Evolutionary conservation across 139 green algal species (phyloP), one percentile per base, ranked within the genome.

Genomic region (Haematococcus lacustris): DNA sequence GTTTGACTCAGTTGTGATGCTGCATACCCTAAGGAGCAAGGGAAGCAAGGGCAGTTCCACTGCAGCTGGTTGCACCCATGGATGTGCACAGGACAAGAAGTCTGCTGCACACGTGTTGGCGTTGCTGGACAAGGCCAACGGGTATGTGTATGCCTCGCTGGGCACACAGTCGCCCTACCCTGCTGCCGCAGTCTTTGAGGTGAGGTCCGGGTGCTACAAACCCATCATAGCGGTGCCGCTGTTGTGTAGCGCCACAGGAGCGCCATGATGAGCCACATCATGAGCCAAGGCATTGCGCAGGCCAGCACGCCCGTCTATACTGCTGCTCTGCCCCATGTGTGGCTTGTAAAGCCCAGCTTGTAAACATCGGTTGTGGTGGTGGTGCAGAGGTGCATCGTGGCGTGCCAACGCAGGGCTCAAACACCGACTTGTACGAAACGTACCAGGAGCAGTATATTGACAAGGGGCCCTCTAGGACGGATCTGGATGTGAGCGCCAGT

Each of bases 111-210:
- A 70, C 37, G 30, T 79, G 3, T 60, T 93, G 60, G 71, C 70
- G 0, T 73, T 87, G 1, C 78, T 85, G 1, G 91, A 97, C 77
- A 96, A 94, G 70, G 80, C 86, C 41, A 93, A 91, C 71, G 91
- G 91, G 35, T 91, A 83, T 53, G 85, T 88, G 34, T 94, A 90
- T 73, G 79, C 81, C 3, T 71, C 71, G 1, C 75, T 88, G 1
- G 68, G 68, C 0, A n/a, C 34, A n/a, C 64, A 73, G 59, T 63
- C 64, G 33, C 81, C 81, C 26, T 78, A 82, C 51, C 76, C 80
- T 47, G 40, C 43, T 37, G 38, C 6, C 2, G 6, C 2, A 35
- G 26, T 35, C 7, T 4, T 6, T 37, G 38, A 39, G 28, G 23
- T 13, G 13, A 28, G 47, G 13, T 57, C 13, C 47, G 13, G 47